Evolutionary conservation across 2,329 filamentous ascomycete species (phyloP).

Genomic region (Fusarium fracticaudum): DNA sequence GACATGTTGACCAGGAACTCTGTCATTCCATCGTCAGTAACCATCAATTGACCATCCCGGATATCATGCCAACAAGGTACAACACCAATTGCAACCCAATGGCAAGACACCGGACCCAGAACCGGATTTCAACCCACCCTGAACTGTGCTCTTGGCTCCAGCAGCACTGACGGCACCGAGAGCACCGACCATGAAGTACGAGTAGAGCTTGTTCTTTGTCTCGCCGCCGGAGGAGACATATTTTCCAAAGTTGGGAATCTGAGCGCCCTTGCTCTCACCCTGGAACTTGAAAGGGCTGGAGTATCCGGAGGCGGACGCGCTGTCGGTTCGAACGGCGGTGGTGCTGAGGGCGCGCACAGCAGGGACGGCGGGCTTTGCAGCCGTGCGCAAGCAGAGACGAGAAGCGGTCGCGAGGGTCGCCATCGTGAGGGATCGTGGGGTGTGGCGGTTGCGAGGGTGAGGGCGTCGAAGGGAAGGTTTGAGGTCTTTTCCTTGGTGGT

Average conservation of each 20-base stretch:
- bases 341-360: slow-evolving; percentile 66
- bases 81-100: slow-evolving; percentile 45
- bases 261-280: slow-evolving; percentile 66
- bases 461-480: slow-evolving; percentile 46
- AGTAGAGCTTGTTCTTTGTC: slow-evolving; percentile 84
- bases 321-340: slow-evolving; percentile 59
- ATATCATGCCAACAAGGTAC: slow-evolving; percentile 7
- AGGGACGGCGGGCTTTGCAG: slow-evolving; percentile 53
- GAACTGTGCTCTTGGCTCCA: slow-evolving; percentile 96
- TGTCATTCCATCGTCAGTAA: slow-evolving; percentile 55
- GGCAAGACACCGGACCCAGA: slow-evolving; percentile 30
- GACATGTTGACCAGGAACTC: slow-evolving; percentile 99
- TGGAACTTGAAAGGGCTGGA: slow-evolving; percentile 75
- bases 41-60: slow-evolving; percentile 37
- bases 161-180: slow-evolving; percentile 92
- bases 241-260: slow-evolving; percentile 89
- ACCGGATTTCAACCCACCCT: slow-evolving; percentile 74
- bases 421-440: slow-evolving; percentile 58
- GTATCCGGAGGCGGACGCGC: slow-evolving; percentile 61
- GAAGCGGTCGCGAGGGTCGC: slow-evolving; percentile 75
- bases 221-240: slow-evolving; percentile 79
- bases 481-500: slow-evolving; percentile 60
- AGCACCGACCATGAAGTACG: slow-evolving; percentile 98
- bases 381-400: slow-evolving; percentile 73
- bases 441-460: slow-evolving; percentile 42